A percentile compares a stretch with the other conserved stretches of the same genome.
These are phyloP conservation scores for Talaromyces pinophilus DNA, from an alignment of 2,329 filamentous ascomycete species.

Conservation along the genomic window DNA sequence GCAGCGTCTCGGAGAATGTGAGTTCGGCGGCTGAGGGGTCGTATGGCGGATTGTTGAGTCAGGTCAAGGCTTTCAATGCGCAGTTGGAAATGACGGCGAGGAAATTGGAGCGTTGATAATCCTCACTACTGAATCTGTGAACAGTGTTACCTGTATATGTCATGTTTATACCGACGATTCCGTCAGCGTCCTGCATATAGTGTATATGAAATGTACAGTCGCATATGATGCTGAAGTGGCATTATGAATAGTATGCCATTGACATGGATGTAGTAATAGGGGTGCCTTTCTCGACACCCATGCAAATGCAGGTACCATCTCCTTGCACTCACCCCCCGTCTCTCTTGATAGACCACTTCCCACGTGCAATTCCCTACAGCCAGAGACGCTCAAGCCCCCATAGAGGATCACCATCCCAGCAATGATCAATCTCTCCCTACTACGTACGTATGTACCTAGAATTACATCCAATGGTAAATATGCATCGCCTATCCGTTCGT, in stretches of 20 bases:
- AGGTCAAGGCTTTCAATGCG: constrained; percentile 46
- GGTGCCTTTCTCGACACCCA: background rate
- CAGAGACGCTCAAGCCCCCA: background rate
- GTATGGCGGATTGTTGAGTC: constrained; percentile 45
- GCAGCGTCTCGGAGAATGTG: constrained; percentile 44
- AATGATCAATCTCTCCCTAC: too few species aligned
- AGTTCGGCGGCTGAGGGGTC: constrained; percentile 42
- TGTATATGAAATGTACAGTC: background rate
- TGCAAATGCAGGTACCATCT: constrained; percentile 3
- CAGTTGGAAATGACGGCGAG: constrained; percentile 42
- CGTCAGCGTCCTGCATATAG: background rate
- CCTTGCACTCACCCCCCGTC: background rate
- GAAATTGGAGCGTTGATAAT: constrained; percentile 16
- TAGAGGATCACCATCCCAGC: background rate
- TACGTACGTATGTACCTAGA: background rate
- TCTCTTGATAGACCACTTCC: background rate
- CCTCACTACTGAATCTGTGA: background rate
- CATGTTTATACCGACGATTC: background rate
- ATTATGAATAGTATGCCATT: background rate
- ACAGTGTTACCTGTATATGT: background rate
- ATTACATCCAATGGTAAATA: background rate
- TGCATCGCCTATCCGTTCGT: constrained; percentile 1
- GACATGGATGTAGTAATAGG: background rate
- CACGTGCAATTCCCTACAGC: background rate
- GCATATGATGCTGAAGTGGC: background rate